These are phyloP conservation scores for Rhytidhysteron rufulum DNA, from an alignment of 2,329 filamentous ascomycete genomes.

Conservation along the genomic window DNA sequence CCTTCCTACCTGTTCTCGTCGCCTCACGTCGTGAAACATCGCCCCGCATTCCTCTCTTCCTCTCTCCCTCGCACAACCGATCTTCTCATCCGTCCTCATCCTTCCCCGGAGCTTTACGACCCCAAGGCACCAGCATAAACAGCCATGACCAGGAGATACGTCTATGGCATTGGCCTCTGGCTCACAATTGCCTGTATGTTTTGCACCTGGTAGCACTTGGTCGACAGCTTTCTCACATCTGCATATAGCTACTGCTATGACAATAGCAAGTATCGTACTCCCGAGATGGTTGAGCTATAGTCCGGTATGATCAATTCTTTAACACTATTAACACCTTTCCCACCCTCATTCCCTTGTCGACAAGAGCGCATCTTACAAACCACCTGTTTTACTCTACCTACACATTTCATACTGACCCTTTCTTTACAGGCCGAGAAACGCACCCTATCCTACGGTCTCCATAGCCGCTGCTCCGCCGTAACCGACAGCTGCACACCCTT, in stretches of 20 bases:
- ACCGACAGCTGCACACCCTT: conserved; percentile 62
- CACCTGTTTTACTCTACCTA: not conserved
- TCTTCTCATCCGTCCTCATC: no score
- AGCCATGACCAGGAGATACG: conserved; percentile 49
- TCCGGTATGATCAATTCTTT: conserved; percentile 25
- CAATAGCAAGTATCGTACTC: conserved; percentile 63
- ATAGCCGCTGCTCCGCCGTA: conserved; percentile 72
- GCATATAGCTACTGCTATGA: conserved; percentile 63
- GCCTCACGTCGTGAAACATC: not conserved
- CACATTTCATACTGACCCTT: no score
- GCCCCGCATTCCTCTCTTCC: not conserved
- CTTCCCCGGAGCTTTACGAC: no score
- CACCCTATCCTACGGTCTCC: conserved; percentile 71
- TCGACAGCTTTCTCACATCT: conserved; percentile 9
- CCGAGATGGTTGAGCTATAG: conserved; percentile 70
- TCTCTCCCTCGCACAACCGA: not conserved
- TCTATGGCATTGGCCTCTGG: conserved; percentile 48
- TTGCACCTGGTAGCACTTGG: conserved; percentile 2
- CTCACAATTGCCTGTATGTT: conserved; percentile 42
- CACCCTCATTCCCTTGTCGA: not conserved
- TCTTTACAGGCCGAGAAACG: conserved; percentile 26
- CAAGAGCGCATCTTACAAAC: not conserved
- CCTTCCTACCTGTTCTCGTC: no score
- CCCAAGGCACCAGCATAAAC: no score
- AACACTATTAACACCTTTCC: not conserved